Percentiles rank a stretch among this genome's conserved stretches.
These are phyloP conservation scores for Gyromitra esculenta DNA, from an alignment of 2,329 filamentous ascomycete species.

Conservation along the genomic window DNA sequence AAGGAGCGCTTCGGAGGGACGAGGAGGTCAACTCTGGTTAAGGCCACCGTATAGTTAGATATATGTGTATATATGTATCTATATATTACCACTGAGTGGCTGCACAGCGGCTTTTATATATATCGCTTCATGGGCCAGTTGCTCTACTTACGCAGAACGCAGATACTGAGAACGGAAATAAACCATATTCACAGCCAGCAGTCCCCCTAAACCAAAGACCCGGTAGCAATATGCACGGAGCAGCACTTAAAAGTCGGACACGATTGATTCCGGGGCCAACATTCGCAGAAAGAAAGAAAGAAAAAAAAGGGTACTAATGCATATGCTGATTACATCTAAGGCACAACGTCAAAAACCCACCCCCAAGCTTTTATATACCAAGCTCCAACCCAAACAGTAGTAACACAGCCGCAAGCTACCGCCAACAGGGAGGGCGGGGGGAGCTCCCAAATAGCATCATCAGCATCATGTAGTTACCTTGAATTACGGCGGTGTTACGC, in stretches of 20 bases:
- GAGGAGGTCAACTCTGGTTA: neutral
- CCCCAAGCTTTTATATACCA: neutral
- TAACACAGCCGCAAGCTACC: neutral
- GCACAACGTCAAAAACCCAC: neutral
- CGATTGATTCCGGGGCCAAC: neutral
- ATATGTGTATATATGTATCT: neutral
- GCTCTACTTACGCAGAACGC: slow-evolving; percentile 32
- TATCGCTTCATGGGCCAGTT: neutral
- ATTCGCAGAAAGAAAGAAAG: neutral
- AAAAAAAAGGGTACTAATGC: no score
- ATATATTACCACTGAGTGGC: no score
- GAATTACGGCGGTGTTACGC: neutral
- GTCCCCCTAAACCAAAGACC: neutral
- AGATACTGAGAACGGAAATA: neutral
- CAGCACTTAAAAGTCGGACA: neutral
- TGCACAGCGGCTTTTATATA: no score
- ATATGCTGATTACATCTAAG: neutral
- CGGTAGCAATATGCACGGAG: neutral
- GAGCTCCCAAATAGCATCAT: neutral
- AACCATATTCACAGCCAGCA: neutral
- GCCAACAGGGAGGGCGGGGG: neutral
- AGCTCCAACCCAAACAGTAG: neutral
- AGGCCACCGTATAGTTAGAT: neutral
- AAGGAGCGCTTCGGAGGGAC: neutral
- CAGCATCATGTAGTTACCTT: neutral